Conservation (phyloP, 2,329 filamentous ascomycete species). For the Emydomyces testavorans region DNA sequence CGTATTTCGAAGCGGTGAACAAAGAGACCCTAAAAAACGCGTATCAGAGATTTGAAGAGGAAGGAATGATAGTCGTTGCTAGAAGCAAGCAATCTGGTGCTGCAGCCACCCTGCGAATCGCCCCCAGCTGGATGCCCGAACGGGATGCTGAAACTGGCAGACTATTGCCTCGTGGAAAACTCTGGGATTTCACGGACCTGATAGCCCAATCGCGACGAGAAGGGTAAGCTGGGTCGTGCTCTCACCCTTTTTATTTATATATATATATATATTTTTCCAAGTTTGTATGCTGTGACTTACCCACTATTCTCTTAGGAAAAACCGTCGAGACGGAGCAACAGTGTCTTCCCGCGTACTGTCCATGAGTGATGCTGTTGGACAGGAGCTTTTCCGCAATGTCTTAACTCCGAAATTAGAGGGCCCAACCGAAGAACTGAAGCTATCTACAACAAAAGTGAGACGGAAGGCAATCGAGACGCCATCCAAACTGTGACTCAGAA, state of each 20-base stretch:
- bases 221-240: conserved; percentile 40
- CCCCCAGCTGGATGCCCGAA: conserved; percentile 61
- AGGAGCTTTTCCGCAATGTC: conserved; percentile 48
- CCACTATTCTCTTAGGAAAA: conserved; percentile 47
- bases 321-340: conserved; percentile 81
- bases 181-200: conserved; percentile 87
- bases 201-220: conserved; percentile 75
- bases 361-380: conserved; percentile 63
- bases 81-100: conserved; percentile 48
- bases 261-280: no score
- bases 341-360: conserved; percentile 70
- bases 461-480: conserved; percentile 29
- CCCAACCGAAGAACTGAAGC: conserved; percentile 20
- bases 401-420: conserved; percentile 14
- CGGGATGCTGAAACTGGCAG: conserved; percentile 51
- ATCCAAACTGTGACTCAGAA: conserved; percentile 1
- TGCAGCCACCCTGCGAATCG: conserved; percentile 48
- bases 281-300: not conserved
- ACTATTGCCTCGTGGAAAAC: conserved; percentile 57
- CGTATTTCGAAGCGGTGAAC: conserved; percentile 96
- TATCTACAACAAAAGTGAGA: conserved; percentile 29
- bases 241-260: not conserved
- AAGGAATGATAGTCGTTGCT: conserved; percentile 69
- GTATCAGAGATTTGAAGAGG: conserved; percentile 76
- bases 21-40: conserved; percentile 95